Evolutionary conservation across 305 asterid species (phyloP).

Genomic region (Solanum hybrid): DNA sequence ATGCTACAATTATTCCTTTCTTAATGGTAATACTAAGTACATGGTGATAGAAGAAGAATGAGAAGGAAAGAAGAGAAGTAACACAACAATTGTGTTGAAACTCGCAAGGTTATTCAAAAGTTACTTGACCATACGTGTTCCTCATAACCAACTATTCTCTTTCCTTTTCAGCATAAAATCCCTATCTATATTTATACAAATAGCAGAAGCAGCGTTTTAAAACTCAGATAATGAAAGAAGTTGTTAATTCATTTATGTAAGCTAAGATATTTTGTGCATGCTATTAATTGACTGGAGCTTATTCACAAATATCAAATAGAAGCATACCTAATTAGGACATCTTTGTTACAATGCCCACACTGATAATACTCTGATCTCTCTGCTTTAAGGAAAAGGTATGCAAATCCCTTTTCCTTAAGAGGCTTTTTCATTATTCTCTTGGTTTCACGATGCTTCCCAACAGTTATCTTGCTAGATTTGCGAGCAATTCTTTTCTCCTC

Average conservation of each 20-base stretch:
- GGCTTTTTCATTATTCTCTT: constrained; percentile 22
- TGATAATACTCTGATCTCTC: constrained; percentile 46
- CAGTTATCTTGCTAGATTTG: constrained; percentile 37
- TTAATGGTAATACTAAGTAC: too few species aligned
- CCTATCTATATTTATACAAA: not conserved
- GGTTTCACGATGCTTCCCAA: constrained; percentile 34
- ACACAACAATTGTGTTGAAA: not conserved
- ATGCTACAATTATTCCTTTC: too few species aligned
- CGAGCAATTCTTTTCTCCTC: constrained; percentile 84
- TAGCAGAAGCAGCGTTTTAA: not conserved
- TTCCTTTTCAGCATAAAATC: not conserved
- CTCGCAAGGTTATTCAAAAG: not conserved
- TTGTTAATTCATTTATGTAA: not conserved
- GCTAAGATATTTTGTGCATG: not conserved
- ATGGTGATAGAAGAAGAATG: not conserved
- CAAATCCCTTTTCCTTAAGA: constrained; percentile 49
- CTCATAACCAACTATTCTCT: not conserved
- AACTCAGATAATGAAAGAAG: not conserved
- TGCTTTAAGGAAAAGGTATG: constrained; percentile 74
- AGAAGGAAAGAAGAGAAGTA: not conserved
- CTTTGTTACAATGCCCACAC: constrained; percentile 73
- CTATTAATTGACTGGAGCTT: not conserved
- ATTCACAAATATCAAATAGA: not conserved
- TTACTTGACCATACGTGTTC: not conserved
- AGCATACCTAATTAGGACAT: constrained; percentile 61